Evolutionary conservation across 2,329 filamentous ascomycete genomes (phyloP).

Genomic region (Colletotrichum magnum): DNA sequence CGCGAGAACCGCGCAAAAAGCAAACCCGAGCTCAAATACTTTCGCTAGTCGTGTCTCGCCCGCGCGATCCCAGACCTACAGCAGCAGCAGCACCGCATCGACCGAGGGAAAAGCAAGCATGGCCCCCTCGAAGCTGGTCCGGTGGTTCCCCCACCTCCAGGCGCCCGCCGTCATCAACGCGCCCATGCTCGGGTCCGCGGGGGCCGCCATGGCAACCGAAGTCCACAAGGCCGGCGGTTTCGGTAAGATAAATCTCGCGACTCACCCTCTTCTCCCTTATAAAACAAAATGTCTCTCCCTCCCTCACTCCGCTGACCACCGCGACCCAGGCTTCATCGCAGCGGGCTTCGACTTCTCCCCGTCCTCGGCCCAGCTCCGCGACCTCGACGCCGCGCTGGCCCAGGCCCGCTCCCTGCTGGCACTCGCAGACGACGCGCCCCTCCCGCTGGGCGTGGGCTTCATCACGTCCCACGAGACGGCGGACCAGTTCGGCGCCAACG

Average conservation of each 20-base stretch:
- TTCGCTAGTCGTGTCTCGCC: slow-evolving; percentile 24
- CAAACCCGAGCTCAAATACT: background rate
- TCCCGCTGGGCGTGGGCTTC: slow-evolving; percentile 74
- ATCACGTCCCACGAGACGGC: slow-evolving; percentile 66
- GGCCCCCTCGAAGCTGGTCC: slow-evolving; percentile 25
- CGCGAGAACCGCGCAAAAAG: slow-evolving; percentile 2
- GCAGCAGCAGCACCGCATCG: background rate
- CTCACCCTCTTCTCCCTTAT: background rate
- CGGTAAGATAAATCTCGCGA: slow-evolving; percentile 43
- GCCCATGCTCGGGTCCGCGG: slow-evolving; percentile 53
- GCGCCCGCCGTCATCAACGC: slow-evolving; percentile 47
- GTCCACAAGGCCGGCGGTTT: slow-evolving; percentile 56
- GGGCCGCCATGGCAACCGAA: slow-evolving; percentile 52
- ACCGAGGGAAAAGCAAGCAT: slow-evolving; percentile 22
- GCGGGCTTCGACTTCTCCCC: slow-evolving; percentile 49
- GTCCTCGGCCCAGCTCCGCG: slow-evolving; percentile 49
- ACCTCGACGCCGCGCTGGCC: slow-evolving; percentile 50
- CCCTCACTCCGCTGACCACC: background rate
- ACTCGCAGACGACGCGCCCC: slow-evolving; percentile 40
- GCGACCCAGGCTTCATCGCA: slow-evolving; percentile 50
- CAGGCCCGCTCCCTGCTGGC: slow-evolving; percentile 48
- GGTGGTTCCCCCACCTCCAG: slow-evolving; percentile 38
- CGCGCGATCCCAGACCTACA: background rate
- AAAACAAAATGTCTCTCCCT: slow-evolving; percentile 3
- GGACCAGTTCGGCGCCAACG: slow-evolving; percentile 56